Percentiles rank a stretch among this genome's conserved stretches.
Conservation (phyloP, 192 early-diverging fungal species). For the Coemansia sp. region DNA sequence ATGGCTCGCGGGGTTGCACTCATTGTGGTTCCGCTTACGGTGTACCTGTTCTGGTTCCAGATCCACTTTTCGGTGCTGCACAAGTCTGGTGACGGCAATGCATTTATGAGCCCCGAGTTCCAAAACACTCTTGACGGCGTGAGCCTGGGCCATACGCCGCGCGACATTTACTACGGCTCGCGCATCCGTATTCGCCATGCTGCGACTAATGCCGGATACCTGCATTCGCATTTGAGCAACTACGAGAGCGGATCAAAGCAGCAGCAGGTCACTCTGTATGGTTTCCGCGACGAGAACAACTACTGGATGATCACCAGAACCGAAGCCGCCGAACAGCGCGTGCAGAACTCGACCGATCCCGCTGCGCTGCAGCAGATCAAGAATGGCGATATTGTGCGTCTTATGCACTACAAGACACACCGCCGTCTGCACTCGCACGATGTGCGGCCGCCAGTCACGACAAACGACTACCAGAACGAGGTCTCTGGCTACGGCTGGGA, state of each 20-base stretch:
- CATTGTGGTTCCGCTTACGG: conserved; percentile 72
- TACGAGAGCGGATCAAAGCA: conserved; percentile 69
- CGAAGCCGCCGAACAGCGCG: conserved; percentile 23
- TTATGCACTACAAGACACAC: conserved; percentile 65
- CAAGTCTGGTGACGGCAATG: conserved; percentile 84
- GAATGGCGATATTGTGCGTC: conserved; percentile 74
- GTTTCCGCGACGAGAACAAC: conserved; percentile 85
- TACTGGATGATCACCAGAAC: conserved; percentile 62
- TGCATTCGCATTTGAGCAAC: conserved; percentile 65
- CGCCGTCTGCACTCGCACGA: conserved; percentile 76
- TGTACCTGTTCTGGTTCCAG: conserved; percentile 85
- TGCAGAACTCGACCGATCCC: conserved; percentile 40
- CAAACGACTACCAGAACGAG: conserved; percentile 73
- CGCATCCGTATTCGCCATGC: conserved; percentile 50
- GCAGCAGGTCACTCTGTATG: conserved; percentile 80
- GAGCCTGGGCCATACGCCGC: conserved; percentile 43
- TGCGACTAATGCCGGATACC: conserved; percentile 51
- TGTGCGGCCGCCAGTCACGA: conserved; percentile 64
- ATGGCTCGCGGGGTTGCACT: conserved; percentile 77
- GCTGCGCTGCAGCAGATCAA: conserved; percentile 48
- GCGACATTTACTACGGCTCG: conserved; percentile 54
- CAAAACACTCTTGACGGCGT: conserved; percentile 78
- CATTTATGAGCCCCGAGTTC: conserved; percentile 88
- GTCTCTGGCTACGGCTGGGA: conserved; percentile 70
- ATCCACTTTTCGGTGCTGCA: conserved; percentile 84